Evolutionary conservation across 2,329 filamentous ascomycete species (phyloP), one percentile per base, ranked within the genome.

Genomic region (Trichophyton rubrum): DNA sequence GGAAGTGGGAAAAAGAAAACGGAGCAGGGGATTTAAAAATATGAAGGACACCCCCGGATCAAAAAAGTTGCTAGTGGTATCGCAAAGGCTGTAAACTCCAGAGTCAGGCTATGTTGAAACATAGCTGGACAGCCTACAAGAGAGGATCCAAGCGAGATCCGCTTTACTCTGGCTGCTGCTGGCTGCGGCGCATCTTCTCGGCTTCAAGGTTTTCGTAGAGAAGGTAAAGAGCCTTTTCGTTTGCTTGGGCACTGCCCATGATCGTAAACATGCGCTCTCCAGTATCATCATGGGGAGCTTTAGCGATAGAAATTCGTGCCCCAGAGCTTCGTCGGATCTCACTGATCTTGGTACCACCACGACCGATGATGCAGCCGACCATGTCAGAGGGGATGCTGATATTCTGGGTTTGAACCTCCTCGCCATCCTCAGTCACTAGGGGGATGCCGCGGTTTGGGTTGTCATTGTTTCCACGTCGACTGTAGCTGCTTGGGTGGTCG

Each of bases 191-290:
- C 85, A 95, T 95, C 84, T 99, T 99, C 80, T 99, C 93, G 15
- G 91, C 92, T 79, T 99, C 93, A 58, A 99, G 84, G 76, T 99
- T 99, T 81, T 99, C 93, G 74, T 99, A 99, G 65, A 99, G 81
- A 59, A 99, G 85, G 76, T 96, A 96, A 30, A 99, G 81, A 3
- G 93, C 93, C 68, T 90, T 92, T 77, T 99, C 93, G 70, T 99
- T 99, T 65, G 90, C 90, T 77, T 87, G 87, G 63, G 89, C 86
- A 63, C 89, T 95, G 67, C 93, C 93, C 83, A 95, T 96, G 73
- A 99, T 99, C 71, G 93, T 99, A 79, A 99, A 99, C 93, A 99
- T 99, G 70, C 93, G 87, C 82, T 99, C 93, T 66, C 93, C 93
- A 63, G 90, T 95, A 67, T 97, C 93, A 68, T 99, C 93, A 71